A percentile compares a stretch with the other conserved stretches of the same genome.
Conservation (phyloP, 2,329 filamentous ascomycete genomes). For the Calonectria pauciramosa region DNA sequence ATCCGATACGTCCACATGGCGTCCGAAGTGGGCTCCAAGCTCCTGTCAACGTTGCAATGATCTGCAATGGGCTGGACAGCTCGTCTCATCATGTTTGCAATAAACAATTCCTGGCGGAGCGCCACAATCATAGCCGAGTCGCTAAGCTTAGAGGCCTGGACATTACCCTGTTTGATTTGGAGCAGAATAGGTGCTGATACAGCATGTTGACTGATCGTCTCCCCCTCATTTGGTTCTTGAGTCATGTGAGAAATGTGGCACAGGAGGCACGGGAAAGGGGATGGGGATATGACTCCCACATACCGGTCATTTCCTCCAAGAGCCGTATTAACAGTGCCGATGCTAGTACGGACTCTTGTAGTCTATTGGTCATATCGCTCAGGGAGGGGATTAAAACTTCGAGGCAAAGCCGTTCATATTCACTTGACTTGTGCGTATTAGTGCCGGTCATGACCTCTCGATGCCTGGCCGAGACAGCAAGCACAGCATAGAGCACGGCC, state of each 20-base stretch:
- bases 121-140: slow-evolving; percentile 1
- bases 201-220: not conserved
- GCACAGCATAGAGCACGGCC: not conserved
- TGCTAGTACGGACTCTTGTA: not conserved
- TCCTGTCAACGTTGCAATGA: not conserved
- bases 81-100: not conserved
- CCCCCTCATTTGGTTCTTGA: not conserved
- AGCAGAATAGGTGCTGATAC: not conserved
- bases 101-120: not conserved
- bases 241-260: not conserved
- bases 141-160: not conserved
- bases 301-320: slow-evolving; percentile 4
- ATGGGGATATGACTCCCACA: not conserved
- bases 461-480: not conserved
- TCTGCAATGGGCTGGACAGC: not conserved
- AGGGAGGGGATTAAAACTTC: not conserved
- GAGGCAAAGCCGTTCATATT: slow-evolving; percentile 1
- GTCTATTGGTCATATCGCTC: not conserved
- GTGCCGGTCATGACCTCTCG: not conserved
- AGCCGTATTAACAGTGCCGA: not conserved
- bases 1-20: slow-evolving; percentile 2
- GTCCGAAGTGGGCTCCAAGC: not conserved
- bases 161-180: not conserved
- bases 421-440: not conserved
- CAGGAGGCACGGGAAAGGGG: not conserved